Base-by-base conservation (phyloP, 2,329 filamentous ascomycete species). In the Diaporthe caulivora region DNA sequence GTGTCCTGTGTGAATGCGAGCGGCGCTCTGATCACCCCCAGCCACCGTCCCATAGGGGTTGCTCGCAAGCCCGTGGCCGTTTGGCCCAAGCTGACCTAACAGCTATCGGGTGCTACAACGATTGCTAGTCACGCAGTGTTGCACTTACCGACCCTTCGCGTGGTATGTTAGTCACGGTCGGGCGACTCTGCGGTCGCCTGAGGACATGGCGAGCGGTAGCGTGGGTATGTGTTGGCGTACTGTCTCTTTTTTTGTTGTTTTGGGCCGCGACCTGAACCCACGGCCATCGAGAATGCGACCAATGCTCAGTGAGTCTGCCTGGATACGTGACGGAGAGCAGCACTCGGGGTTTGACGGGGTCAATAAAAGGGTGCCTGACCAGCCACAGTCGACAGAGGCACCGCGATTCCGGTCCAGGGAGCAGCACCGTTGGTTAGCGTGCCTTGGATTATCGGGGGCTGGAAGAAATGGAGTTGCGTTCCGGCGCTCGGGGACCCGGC, bases 381-480 rank as follows among this genome's bases (percentile, higher is more conserved):
- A 65, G 62, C 62, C 62, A 65, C 62, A 49, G 44, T 29, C n/a
- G 29, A 5, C 44, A 65, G 44, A 65, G n/a, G 62, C 62, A 65
- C 44, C 42, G 31, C 62, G 29, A n/a, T 42, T 44, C 60, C 42
- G 60, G 18, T 37, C 57, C 57, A 62, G 57, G 37, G 17, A 60
- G 57, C 31, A 62, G 68, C 68, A 53, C 57, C 68, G 55, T 53
- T 62, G 68, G 55, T 37, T 57, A 55, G 51, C 54, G 68, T 71
- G 55, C 29, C 55, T 71, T 51, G 47, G 44, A 62, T 71, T 60
- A 49, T 49, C 68, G 57, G 68, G 68, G 68, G 68, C 68, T 71
- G 68, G 68, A 71, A 51, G 55, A 71, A 71, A 71, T 42, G 57
- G 44, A 62, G 44, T 57, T 53, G 62, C 62, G 60, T 65, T 65